Evolutionary conservation across 495 filamentous ascomycete genomes (phyloP).

Genomic region (Aspergillus indologenus): DNA sequence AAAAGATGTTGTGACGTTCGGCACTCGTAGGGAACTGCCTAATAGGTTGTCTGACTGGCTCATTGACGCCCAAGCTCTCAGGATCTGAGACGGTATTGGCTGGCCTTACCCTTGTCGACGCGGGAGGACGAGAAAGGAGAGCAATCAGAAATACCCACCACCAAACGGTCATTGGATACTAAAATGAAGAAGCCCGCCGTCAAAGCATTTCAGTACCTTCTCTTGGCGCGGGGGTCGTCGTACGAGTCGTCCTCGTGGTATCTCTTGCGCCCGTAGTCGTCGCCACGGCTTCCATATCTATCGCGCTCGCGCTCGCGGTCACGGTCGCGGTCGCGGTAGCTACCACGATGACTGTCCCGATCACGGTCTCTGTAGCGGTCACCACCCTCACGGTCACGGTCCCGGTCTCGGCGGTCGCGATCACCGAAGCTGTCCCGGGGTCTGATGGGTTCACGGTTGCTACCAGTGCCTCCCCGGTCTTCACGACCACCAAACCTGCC

Average conservation of each 20-base stretch:
- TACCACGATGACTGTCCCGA: slow-evolving; percentile 47
- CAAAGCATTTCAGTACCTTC: slow-evolving; percentile 61
- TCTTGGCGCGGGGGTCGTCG: slow-evolving; percentile 75
- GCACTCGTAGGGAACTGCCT: slow-evolving; percentile 24
- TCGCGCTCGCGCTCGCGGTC: slow-evolving; percentile 52
- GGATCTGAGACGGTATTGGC: not conserved
- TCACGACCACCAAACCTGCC: slow-evolving; percentile 46
- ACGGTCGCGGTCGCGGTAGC: slow-evolving; percentile 52
- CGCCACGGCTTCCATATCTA: slow-evolving; percentile 57
- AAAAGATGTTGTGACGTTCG: slow-evolving; percentile 8
- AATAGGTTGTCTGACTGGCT: not conserved
- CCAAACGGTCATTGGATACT: slow-evolving; percentile 36
- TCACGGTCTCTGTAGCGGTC: slow-evolving; percentile 53
- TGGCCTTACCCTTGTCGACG: slow-evolving; percentile 58
- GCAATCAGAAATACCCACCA: slow-evolving; percentile 50
- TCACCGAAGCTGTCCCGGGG: slow-evolving; percentile 47
- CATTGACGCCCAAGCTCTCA: not conserved
- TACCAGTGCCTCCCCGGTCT: slow-evolving; percentile 46
- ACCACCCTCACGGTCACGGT: slow-evolving; percentile 53
- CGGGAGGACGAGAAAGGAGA: slow-evolving; percentile 38
- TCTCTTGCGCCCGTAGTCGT: slow-evolving; percentile 57
- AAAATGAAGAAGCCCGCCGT: slow-evolving; percentile 18
- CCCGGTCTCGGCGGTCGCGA: slow-evolving; percentile 58
- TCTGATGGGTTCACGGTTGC: slow-evolving; percentile 54
- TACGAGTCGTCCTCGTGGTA: slow-evolving; percentile 57